Conservation (phyloP, 225 moss, liverwort and hornwort species). For the Sphagnum tenellum region DNA sequence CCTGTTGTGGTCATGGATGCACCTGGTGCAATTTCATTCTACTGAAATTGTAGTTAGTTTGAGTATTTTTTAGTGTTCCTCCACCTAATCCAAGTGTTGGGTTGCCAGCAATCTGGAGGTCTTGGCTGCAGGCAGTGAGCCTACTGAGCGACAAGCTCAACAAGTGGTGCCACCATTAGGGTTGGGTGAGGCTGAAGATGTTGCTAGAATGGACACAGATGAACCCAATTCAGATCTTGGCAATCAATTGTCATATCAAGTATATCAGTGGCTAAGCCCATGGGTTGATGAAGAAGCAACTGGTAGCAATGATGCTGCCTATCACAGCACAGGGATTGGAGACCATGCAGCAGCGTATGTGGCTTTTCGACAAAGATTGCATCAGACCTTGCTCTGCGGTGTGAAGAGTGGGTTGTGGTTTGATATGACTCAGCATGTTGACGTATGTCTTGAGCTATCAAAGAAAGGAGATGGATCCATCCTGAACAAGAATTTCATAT, state of each 20-base stretch:
- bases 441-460: no score
- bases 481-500: constrained; percentile 16
- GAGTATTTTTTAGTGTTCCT: no score
- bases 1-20: no score
- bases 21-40: no score
- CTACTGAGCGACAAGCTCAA: constrained; percentile 9
- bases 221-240: constrained; percentile 15
- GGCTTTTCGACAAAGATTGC: constrained; percentile 47
- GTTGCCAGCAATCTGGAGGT: constrained; percentile 34
- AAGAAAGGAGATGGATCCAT: background rate
- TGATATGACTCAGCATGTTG: no score
- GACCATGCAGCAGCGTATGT: constrained; percentile 26
- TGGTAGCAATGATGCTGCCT: no score
- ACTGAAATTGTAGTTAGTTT: no score
- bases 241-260: constrained; percentile 26
- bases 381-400: constrained; percentile 29
- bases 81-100: background rate
- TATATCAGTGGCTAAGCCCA: constrained; percentile 28
- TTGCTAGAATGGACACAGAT: constrained; percentile 27
- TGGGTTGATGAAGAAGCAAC: background rate
- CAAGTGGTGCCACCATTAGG: constrained; percentile 8
- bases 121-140: constrained; percentile 15
- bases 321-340: no score
- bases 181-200: constrained; percentile 16
- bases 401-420: constrained; percentile 5